A percentile compares a stretch with the other conserved stretches of the same genome.
These are phyloP conservation scores for Cladosporium velox DNA, from an alignment of 2,329 filamentous ascomycete genomes.

Conservation along the genomic window DNA sequence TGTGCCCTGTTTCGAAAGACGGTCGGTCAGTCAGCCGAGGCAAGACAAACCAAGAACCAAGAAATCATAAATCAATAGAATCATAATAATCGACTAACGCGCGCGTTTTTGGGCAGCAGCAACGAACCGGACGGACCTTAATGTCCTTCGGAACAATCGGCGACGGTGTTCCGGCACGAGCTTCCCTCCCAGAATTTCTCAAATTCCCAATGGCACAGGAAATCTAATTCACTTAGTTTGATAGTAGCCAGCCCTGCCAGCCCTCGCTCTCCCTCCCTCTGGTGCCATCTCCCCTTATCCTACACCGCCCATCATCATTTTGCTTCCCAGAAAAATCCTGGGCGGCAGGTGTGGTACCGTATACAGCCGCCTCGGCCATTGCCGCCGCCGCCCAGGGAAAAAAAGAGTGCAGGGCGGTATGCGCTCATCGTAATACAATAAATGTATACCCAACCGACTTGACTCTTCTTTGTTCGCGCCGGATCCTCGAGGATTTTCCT, in stretches of 20 bases:
- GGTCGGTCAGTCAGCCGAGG: background rate
- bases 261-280: background rate
- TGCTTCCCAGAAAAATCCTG: background rate
- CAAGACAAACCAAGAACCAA: background rate
- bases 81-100: background rate
- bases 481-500: background rate
- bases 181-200: background rate
- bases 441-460: constrained; percentile 2
- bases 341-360: background rate
- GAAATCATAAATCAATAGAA: background rate
- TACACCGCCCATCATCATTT: constrained; percentile 5
- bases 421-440: constrained; percentile 18
- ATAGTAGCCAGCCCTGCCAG: background rate
- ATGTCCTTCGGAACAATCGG: constrained; percentile 1
- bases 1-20: background rate
- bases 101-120: background rate
- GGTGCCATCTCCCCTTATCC: constrained; percentile 2
- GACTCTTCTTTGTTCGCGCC: background rate
- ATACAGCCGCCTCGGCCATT: constrained; percentile 11
- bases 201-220: background rate
- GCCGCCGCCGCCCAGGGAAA: background rate
- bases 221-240: constrained; percentile 6
- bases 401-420: constrained; percentile 8
- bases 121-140: background rate
- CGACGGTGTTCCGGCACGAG: constrained; percentile 4